Evolutionary conservation across 768 basidiomycete genomes (phyloP), one percentile per base, ranked within the genome.

Genomic region (Erythrobasidium yunnanense): DNA sequence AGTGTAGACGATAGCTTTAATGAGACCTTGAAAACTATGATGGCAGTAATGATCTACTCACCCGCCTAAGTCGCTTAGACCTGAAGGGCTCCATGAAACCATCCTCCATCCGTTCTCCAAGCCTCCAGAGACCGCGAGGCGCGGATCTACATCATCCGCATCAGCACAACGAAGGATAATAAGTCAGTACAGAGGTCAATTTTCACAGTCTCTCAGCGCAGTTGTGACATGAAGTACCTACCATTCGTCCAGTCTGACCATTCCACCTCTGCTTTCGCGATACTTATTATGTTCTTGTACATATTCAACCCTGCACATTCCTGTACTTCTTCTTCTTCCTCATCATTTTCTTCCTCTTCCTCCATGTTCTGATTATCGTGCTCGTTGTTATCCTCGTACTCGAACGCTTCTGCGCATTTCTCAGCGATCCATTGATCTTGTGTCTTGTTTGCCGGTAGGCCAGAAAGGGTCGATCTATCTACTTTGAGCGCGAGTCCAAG

Each of bases 51-150:
- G 27, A 2, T 13, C 8, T 17, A 3, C 60, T 51, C 38, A 51
- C 60, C 60, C 30, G 6, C 60, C 60, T 4, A 45, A 15, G n/a
- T 52, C 7, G 47, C 47, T 63, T 30, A 63, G 29, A 2, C 60
- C 60, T 29, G 32, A 34, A 8, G 60, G 60, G 52, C 60, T 63
- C 60, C 60, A 63, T 2, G 60, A 50, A 15, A 49, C 47, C 60
- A 63, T 63, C 18, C 49, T 25, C 46, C 45, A 63, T 7, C 60
- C 60, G 52, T 63, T 63, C 25, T 63, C 60, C 5, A 63, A 49
- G 20, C 29, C 29, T 2, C 60, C 60, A 11, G 60, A n/a, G 4
- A 49, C 33, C 2, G 60, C 52, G 47, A 51, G 42, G 8, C 38
- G 20, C 7, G 60, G n/a, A 27, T 63, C 60, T 63, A 34, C 18